phyloP scores from a whole-genome alignment of 2,329 filamentous ascomycete species.

The Ophiostoma populinum region DNA sequence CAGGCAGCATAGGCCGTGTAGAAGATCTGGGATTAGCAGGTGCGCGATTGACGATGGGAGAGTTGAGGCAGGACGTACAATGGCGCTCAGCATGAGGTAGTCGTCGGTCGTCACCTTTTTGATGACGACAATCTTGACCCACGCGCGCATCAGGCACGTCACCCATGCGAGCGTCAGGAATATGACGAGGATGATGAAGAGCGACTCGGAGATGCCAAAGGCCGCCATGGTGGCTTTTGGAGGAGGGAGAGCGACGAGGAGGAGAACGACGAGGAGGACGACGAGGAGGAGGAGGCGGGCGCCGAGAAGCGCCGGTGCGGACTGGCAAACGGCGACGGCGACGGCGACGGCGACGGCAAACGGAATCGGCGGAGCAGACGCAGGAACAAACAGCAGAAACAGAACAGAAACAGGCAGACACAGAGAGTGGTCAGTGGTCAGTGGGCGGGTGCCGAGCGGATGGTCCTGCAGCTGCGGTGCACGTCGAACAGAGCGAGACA shows the following conservation, averaged over 20 bases:
- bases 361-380: too few relatives aligned
- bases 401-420: neutral
- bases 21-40: conserved; percentile 14
- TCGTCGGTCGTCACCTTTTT: conserved; percentile 28
- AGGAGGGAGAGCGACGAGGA: neutral
- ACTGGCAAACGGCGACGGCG: too few relatives aligned
- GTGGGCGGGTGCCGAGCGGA: neutral
- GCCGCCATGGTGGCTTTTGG: conserved; percentile 4
- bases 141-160: conserved; percentile 24
- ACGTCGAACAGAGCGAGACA: too few relatives aligned
- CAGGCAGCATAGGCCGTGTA: conserved; percentile 19
- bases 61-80: conserved; percentile 19
- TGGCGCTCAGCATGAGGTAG: conserved; percentile 26
- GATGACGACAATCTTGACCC: conserved; percentile 25
- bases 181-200: conserved; percentile 7
- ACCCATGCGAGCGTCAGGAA: conserved; percentile 14
- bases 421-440: neutral
- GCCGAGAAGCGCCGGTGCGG: too few relatives aligned
- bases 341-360: too few relatives aligned
- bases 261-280: neutral
- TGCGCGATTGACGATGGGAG: neutral
- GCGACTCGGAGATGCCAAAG: conserved; percentile 7
- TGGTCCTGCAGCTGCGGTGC: too few relatives aligned
- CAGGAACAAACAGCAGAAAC: neutral
- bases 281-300: too few relatives aligned